These are phyloP conservation scores for Hibiscus mutabilis DNA, from an alignment of 345 rosid species.

Conservation along the genomic window DNA sequence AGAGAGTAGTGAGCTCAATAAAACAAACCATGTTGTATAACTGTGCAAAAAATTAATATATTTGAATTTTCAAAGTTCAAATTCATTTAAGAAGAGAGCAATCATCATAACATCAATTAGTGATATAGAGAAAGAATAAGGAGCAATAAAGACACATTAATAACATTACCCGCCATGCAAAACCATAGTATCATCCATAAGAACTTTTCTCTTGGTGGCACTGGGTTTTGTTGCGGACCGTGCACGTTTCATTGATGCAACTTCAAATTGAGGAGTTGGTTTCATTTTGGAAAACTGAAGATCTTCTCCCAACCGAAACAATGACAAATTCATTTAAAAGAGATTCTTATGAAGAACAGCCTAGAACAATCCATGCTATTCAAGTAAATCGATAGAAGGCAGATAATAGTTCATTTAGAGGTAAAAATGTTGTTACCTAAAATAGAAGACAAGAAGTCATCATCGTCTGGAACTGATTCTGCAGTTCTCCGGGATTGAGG, in stretches of 20 bases:
- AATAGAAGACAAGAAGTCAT: slow-evolving; percentile 89
- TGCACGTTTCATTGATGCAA: slow-evolving; percentile 53
- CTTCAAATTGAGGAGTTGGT: slow-evolving; percentile 58
- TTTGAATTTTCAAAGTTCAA: neutral
- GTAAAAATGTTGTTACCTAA: slow-evolving; percentile 48
- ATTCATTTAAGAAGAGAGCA: neutral
- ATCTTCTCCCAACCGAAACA: slow-evolving; percentile 68
- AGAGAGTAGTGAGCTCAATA: neutral
- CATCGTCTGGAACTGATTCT: slow-evolving; percentile 82
- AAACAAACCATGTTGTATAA: neutral
- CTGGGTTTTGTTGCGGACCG: slow-evolving; percentile 50
- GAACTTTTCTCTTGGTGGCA: slow-evolving; percentile 81
- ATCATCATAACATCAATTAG: neutral
- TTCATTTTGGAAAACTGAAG: slow-evolving; percentile 75
- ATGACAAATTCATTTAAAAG: neutral
- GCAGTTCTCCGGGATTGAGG: slow-evolving; percentile 46
- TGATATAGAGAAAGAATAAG: neutral
- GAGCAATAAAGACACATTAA: neutral
- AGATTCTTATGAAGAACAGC: neutral
- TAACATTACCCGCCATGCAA: slow-evolving; percentile 97
- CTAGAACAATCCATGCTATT: neutral
- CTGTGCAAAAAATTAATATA: neutral
- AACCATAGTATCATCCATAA: slow-evolving; percentile 89
- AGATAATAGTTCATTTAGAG: neutral
- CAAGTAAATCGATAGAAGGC: neutral